phyloP scores from a whole-genome alignment of 1,139 yeast species.

The Candida freyschussii region DNA sequence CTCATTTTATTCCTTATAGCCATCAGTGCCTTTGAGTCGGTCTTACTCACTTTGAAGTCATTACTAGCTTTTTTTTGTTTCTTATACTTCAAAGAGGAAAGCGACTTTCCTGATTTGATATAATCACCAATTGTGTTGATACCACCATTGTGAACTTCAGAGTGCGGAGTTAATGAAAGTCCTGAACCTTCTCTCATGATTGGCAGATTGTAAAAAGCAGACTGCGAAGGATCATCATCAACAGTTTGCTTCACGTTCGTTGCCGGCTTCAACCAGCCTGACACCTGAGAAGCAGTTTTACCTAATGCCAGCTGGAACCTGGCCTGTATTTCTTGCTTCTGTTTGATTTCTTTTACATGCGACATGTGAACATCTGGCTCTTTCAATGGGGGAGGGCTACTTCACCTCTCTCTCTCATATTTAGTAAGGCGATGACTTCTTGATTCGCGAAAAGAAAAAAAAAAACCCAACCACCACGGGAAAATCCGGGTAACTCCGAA shows the following conservation, averaged over 20 bases:
- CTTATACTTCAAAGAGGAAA: conserved; percentile 15
- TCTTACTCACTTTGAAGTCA: conserved; percentile 8
- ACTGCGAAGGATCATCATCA: conserved; percentile 14
- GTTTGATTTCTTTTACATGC: conserved; percentile 35
- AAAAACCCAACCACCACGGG: too few relatives aligned
- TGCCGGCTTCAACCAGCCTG: conserved; percentile 36
- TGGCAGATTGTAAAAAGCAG: conserved; percentile 37
- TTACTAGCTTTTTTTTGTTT: conserved; percentile 14
- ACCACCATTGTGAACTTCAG: conserved; percentile 1
- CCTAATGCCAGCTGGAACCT: conserved; percentile 39
- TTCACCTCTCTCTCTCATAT: too few relatives aligned
- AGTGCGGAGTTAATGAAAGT: conserved; percentile 23
- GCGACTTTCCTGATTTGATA: conserved; percentile 21
- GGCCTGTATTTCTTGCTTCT: conserved; percentile 44
- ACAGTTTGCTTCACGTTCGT: conserved; percentile 1
- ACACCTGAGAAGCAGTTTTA: conserved; percentile 32
- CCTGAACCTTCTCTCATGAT: conserved; percentile 40
- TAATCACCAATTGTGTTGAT: conserved; percentile 25
- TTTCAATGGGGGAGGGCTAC: background rate
- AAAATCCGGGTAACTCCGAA: too few relatives aligned
- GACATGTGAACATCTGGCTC: conserved; percentile 15
- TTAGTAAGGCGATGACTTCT: too few relatives aligned
- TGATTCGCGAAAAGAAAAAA: too few relatives aligned
- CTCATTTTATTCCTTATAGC: conserved; percentile 24
- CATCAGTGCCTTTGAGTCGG: conserved; percentile 20